Percentiles rank a stretch among this genome's conserved stretches.
Evolutionary conservation across 2,329 filamentous ascomycete species (phyloP).

Genomic region (Ophiostoma sp.): DNA sequence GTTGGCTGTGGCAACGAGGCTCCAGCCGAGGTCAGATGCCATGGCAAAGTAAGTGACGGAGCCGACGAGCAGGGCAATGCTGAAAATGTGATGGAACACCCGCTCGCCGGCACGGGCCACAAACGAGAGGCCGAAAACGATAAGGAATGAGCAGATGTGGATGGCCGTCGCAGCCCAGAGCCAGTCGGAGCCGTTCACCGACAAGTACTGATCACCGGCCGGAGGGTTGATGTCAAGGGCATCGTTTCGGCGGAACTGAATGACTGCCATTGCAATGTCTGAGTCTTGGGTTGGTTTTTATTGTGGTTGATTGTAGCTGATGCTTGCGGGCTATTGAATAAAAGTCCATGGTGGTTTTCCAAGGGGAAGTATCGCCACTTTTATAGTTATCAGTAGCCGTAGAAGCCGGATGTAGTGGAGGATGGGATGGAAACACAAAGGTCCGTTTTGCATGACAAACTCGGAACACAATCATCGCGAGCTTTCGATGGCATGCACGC

Average conservation of each 20-base stretch:
- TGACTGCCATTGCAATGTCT: slow-evolving; percentile 31
- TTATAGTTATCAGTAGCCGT: neutral
- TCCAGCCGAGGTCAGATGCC: slow-evolving; percentile 48
- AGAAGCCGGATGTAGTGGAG: neutral
- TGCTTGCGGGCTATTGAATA: neutral
- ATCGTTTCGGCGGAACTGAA: slow-evolving; percentile 39
- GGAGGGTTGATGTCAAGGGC: slow-evolving; percentile 46
- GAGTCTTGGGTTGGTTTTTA: neutral
- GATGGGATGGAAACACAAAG: neutral
- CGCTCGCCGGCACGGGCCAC: slow-evolving; percentile 43
- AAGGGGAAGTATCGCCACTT: neutral
- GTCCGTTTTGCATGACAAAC: neutral
- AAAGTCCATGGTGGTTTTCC: neutral
- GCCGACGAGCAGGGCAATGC: slow-evolving; percentile 45
- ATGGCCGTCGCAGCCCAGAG: slow-evolving; percentile 50
- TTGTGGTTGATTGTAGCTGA: neutral
- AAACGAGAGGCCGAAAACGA: slow-evolving; percentile 38
- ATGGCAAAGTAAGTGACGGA: slow-evolving; percentile 47
- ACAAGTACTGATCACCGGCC: slow-evolving; percentile 37
- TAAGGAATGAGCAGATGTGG: slow-evolving; percentile 43
- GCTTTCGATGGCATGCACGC: neutral
- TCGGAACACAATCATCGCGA: neutral
- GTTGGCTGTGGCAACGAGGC: slow-evolving; percentile 34
- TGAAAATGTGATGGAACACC: slow-evolving; percentile 54
- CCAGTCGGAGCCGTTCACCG: slow-evolving; percentile 48